phyloP scores from a whole-genome alignment of 495 filamentous ascomycete species.

The Aspergillus funiculosus region DNA sequence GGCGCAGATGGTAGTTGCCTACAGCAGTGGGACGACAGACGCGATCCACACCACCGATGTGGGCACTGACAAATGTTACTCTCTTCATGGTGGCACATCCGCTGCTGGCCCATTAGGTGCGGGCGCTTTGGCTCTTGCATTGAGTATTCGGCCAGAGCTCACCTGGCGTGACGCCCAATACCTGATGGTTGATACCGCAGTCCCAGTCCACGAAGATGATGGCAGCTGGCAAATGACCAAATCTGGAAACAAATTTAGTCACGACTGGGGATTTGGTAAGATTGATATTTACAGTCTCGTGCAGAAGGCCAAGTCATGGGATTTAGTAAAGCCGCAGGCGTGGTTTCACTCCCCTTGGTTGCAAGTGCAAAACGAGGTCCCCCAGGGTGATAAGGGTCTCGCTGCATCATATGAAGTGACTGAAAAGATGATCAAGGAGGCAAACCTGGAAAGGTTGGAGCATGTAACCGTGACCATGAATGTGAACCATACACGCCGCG shows the following conservation, averaged over 20 bases:
- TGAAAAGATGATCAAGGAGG: constrained; percentile 62
- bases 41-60: constrained; percentile 96
- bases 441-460: constrained; percentile 81
- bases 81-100: constrained; percentile 86
- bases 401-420: constrained; percentile 74
- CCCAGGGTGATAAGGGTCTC: constrained; percentile 77
- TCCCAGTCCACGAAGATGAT: constrained; percentile 70
- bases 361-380: constrained; percentile 78
- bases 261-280: constrained; percentile 93
- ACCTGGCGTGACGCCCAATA: constrained; percentile 95
- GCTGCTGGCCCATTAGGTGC: constrained; percentile 90
- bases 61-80: constrained; percentile 70
- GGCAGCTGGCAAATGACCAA: constrained; percentile 74
- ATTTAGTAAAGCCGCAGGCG: constrained; percentile 90
- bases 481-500: constrained; percentile 73
- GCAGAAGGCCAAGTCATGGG: constrained; percentile 77
- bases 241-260: constrained; percentile 81
- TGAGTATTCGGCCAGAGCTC: constrained; percentile 79
- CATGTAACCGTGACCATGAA: constrained; percentile 99
- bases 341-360: constrained; percentile 94
- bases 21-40: constrained; percentile 84
- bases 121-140: constrained; percentile 86
- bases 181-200: constrained; percentile 74
- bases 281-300: constrained; percentile 83
- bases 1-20: constrained; percentile 89